A percentile compares a stretch with the other conserved stretches of the same genome.
These are phyloP conservation scores for Chlorociboria aeruginascens DNA, from an alignment of 495 filamentous ascomycete genomes.

Conservation along the genomic window DNA sequence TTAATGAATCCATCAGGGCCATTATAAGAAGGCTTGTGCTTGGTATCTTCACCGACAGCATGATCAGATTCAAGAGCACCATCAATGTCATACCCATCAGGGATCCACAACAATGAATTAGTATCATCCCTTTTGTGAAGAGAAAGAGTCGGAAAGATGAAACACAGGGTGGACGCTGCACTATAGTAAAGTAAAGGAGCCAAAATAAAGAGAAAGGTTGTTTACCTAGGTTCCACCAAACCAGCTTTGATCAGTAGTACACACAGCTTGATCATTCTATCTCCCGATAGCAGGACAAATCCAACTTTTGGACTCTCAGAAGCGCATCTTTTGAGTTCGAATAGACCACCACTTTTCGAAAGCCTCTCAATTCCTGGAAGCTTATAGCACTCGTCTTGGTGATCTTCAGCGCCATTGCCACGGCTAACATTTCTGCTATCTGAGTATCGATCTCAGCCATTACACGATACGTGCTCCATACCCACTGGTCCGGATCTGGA, in stretches of 20 bases:
- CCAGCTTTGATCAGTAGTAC: too few relatives aligned
- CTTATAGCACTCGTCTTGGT: neutral
- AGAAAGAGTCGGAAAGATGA: neutral
- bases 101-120: neutral
- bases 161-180: too few relatives aligned
- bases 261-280: neutral
- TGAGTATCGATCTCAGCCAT: neutral
- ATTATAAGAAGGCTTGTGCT: too few relatives aligned
- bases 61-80: neutral
- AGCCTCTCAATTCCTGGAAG: neutral
- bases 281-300: neutral
- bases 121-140: neutral
- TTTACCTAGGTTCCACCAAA: too few relatives aligned
- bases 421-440: neutral
- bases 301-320: neutral
- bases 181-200: too few relatives aligned
- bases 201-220: too few relatives aligned
- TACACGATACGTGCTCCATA: neutral
- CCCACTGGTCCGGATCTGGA: neutral
- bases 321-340: neutral
- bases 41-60: neutral
- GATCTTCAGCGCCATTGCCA: neutral
- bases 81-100: neutral
- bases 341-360: neutral
- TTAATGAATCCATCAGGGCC: neutral